Conservation (phyloP, 306 rosid species). For the Sphenostylis stenocarpa region DNA sequence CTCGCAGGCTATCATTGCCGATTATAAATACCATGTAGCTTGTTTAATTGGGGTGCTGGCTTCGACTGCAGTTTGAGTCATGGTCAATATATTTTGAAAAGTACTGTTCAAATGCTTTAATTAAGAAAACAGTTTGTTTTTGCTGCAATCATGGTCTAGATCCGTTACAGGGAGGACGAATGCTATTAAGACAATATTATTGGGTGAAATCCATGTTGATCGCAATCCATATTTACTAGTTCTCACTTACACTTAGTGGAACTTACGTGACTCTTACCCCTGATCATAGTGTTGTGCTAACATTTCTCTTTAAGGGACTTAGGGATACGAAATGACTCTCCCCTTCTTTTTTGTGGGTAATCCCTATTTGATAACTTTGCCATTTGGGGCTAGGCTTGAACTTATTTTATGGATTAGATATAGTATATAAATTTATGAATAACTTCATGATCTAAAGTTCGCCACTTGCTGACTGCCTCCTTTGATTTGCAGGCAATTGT, state of each 20-base stretch:
- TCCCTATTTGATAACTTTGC: slow-evolving; percentile 8
- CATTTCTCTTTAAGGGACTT: not conserved
- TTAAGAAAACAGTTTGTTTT: slow-evolving; percentile 23
- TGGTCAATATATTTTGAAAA: slow-evolving; percentile 19
- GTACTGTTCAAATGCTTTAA: not conserved
- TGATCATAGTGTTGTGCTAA: not conserved
- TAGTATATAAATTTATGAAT: slow-evolving; percentile 3
- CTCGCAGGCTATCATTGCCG: not conserved
- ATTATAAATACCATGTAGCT: not conserved
- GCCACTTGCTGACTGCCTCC: slow-evolving; percentile 30
- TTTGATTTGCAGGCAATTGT: slow-evolving; percentile 75
- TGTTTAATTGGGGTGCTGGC: not conserved
- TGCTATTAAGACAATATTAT: not conserved
- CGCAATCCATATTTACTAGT: not conserved
- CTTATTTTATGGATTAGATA: slow-evolving; percentile 14
- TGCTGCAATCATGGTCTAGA: slow-evolving; percentile 3
- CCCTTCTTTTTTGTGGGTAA: not conserved
- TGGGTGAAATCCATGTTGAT: not conserved
- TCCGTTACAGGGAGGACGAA: not conserved
- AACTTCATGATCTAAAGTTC: slow-evolving; percentile 22
- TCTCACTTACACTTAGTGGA: not conserved
- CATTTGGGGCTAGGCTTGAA: slow-evolving; percentile 16
- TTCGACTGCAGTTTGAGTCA: not conserved
- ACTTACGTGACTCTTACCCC: not conserved
- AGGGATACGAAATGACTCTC: not conserved